Base-by-base conservation (phyloP, 1,139 yeast genomes). In the Suhomyces choctaworum region DNA sequence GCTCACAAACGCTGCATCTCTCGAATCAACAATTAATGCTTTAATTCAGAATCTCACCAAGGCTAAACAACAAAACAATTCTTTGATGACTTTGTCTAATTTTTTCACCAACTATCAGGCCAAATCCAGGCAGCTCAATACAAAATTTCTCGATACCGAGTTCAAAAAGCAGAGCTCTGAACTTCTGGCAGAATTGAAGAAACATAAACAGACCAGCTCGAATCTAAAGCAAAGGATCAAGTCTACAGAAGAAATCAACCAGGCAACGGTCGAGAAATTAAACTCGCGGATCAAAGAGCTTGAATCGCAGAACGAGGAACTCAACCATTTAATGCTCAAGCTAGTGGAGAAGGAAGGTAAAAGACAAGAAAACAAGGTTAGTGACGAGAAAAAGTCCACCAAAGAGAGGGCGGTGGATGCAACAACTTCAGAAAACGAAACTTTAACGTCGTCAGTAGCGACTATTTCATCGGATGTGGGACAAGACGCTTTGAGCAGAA, bases 1-100 rank as follows among this genome's bases (percentile, higher is more conserved):
- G 21, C 72, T 80, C 16, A 71, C 79, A 3, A 73, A 77, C 27
- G 68, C 82, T 27, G 66, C 76, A 4, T 72, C 71, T 27, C 60
- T 83, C 34, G 83, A 69, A 36, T 48, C 51, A 23, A 54, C 69
- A 6, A 57, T 68, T 11, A 60, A 54, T 36, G 37, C 51, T 7
- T 51, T 70, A 23, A 50, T 61, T 5, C 50, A 52, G 28, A 58
- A 54, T 40, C 46, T 68, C 22, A 51, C 64, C 22, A 57, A 54
- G 37, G 55, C 66, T 19, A 66, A 64, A 43, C 70, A 65, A 37
- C 76, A 70, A 43, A 59, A 60, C 36, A 47, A 56, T 21, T 54
- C 68, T 3, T 50, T 70, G 31, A 42, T 45, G 17, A 50, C 68
- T 1, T 43, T 70, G 19, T 64, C 61, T 31, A 45, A 47, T 9